Base-by-base conservation (phyloP, 495 filamentous ascomycete genomes). In the Neurospora intermedia region DNA sequence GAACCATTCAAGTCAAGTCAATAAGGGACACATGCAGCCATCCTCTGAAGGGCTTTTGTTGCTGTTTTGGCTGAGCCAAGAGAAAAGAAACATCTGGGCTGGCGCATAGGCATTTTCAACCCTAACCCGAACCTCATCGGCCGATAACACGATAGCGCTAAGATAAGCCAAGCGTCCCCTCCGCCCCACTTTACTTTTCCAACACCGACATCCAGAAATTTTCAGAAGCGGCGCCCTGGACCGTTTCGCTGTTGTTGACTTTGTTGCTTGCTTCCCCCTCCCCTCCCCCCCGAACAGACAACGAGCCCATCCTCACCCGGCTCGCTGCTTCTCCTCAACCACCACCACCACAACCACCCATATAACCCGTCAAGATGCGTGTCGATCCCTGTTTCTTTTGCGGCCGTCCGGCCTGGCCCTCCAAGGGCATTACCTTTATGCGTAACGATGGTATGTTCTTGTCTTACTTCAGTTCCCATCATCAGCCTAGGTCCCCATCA, bases 351-450 rank as follows among this genome's bases (percentile, higher is more conserved):
- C 70, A 69, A 72, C 43, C 72, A 69, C 75, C 73, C 73, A 74
- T 66, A 74, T 73, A 73, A 69, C 39, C 31, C 62, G 20, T 70
- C 78, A 77, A 76, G 88, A 81, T 81, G 79, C 78, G 79, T 76
- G 74, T 97, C 81, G 94, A 97, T 82, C 93, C 91, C 71, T 97
- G 94, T 81, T 93, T 93, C 80, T 96, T 97, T 85, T 98, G 94
- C 85, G 93, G 91, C 73, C 59, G 80, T 78, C 94, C 94, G 42
- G 88, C 89, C 82, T 97, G 96, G 84, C 94, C 94, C 46, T 88
- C 88, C 79, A 95, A 96, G 81, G 92, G 95, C 75, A 98, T 98
- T 78, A 93, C 91, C 74, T 84, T 84, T 70, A 82, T 81, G 71
- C 75, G 83, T 77, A 94, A 94, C 80, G 93, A 97, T 81, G 92